A percentile compares a stretch with the other conserved stretches of the same genome.
phyloP scores from a whole-genome alignment of 441 rosid species.

The Syzygium malaccense region DNA sequence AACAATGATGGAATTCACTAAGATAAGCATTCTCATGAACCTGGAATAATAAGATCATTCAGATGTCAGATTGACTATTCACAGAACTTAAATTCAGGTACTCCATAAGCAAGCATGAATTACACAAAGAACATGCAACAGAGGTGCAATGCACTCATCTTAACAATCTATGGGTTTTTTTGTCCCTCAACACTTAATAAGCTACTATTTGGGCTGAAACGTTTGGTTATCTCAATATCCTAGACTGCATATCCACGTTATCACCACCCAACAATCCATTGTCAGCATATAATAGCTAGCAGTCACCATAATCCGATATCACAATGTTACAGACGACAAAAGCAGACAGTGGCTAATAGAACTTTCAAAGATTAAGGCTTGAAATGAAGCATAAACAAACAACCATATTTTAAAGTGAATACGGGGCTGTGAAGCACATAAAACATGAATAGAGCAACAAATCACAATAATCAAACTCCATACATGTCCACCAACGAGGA shows the following conservation, averaged over 20 bases:
- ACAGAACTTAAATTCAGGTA: neutral
- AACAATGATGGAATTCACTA: slow-evolving; percentile 93
- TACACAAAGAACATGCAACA: neutral
- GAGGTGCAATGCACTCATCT: neutral
- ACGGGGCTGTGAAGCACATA: neutral
- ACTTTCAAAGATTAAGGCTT: neutral
- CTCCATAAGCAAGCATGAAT: neutral
- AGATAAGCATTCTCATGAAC: slow-evolving; percentile 95
- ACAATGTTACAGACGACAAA: neutral
- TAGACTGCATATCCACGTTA: neutral
- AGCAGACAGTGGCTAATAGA: neutral
- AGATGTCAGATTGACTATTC: neutral
- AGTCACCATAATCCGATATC: neutral
- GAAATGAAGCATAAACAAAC: neutral
- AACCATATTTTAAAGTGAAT: neutral
- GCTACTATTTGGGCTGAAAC: neutral
- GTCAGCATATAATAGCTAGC: neutral
- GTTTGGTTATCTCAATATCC: neutral
- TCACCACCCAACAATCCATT: neutral
- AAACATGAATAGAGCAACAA: neutral
- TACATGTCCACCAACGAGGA: neutral
- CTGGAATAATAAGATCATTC: slow-evolving; percentile 29
- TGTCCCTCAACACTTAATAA: neutral
- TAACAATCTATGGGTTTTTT: neutral
- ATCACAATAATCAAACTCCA: neutral